Conservation (phyloP, 306 rosid species). For the Sesbania bispinosa region DNA sequence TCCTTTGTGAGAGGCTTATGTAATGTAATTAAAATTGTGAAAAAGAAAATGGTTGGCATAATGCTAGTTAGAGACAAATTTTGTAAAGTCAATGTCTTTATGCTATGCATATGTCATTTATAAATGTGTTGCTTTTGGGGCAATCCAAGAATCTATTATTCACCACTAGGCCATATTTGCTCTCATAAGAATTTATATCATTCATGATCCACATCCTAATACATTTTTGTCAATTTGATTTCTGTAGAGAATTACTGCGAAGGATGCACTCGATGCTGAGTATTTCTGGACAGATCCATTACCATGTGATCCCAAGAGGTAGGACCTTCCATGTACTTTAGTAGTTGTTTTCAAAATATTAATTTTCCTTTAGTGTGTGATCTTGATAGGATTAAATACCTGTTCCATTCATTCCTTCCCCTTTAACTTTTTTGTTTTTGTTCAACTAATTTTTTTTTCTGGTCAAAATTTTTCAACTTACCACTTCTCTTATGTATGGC, state of each 20-base stretch:
- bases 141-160: not conserved
- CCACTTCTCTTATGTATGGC: not conserved
- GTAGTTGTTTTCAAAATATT: not conserved
- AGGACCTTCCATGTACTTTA: not conserved
- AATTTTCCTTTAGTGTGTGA: not conserved
- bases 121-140: not conserved
- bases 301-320: slow-evolving; percentile 76
- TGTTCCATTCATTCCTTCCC: not conserved
- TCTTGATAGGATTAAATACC: slow-evolving; percentile 1
- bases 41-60: not conserved
- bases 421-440: not conserved
- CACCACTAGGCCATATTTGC: not conserved
- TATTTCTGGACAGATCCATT: slow-evolving; percentile 74
- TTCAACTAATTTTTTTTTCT: not conserved
- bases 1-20: not conserved
- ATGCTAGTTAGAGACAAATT: not conserved
- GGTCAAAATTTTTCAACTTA: not conserved
- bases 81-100: not conserved
- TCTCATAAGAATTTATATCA: not conserved
- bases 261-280: slow-evolving; percentile 71
- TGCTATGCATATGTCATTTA: not conserved
- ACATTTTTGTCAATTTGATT: slow-evolving; percentile 10
- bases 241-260: slow-evolving; percentile 56
- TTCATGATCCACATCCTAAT: not conserved
- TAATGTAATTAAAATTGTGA: not conserved